Percentiles rank a stretch among this genome's conserved stretches.
phyloP scores from a whole-genome alignment of 257 asterid species.

The Salvia rosmarinus region DNA sequence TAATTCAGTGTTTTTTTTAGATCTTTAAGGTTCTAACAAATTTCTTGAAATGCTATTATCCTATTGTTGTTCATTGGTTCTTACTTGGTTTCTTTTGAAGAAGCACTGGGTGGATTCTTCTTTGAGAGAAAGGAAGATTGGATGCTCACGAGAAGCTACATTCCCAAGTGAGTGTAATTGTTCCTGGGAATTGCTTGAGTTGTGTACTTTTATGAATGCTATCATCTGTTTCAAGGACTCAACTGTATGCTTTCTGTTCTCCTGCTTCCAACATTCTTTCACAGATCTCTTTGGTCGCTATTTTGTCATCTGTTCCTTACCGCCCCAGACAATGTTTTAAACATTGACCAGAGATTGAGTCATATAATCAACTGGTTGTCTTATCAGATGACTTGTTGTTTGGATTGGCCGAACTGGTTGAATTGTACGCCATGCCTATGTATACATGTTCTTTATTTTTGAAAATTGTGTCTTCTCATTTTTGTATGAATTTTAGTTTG shows the following conservation, averaged over 20 bases:
- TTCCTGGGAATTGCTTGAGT: slow-evolving; percentile 20
- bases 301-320: slow-evolving; percentile 17
- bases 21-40: slow-evolving; percentile 23
- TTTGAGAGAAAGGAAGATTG: slow-evolving; percentile 37
- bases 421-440: neutral
- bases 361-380: slow-evolving; percentile 12
- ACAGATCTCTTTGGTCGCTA: neutral
- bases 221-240: slow-evolving; percentile 20
- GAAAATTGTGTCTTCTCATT: neutral
- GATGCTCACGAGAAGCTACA: slow-evolving; percentile 45
- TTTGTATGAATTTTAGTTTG: neutral
- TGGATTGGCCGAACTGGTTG: slow-evolving; percentile 10
- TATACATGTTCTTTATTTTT: neutral
- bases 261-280: neutral
- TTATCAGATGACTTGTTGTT: neutral
- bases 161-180: slow-evolving; percentile 65
- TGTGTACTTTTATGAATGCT: slow-evolving; percentile 1
- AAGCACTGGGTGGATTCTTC: slow-evolving; percentile 51
- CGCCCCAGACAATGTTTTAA: neutral
- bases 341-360: neutral
- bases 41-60: slow-evolving; percentile 12
- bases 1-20: slow-evolving; percentile 14
- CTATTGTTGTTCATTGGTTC: slow-evolving; percentile 34
- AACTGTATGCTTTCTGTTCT: slow-evolving; percentile 9
- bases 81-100: slow-evolving; percentile 42